Conservation (phyloP, 2,329 filamentous ascomycete genomes). For the Colletotrichum falcatum region DNA sequence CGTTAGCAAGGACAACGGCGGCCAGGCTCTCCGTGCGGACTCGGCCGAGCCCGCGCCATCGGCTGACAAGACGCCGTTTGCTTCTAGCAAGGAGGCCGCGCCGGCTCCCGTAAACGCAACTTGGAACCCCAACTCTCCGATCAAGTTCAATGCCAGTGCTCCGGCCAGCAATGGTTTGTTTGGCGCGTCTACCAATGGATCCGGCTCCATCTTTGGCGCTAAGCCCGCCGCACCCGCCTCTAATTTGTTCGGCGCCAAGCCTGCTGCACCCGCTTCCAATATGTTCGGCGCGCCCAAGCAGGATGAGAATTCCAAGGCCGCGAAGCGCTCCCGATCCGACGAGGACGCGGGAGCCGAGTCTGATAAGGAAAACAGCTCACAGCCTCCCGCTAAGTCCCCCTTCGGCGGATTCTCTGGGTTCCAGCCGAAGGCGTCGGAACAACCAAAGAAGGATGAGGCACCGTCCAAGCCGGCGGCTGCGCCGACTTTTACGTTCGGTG, state of each 20-base stretch:
- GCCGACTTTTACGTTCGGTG: slow-evolving; percentile 40
- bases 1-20: slow-evolving; percentile 62
- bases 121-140: slow-evolving; percentile 63
- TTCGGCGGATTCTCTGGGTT: slow-evolving; percentile 49
- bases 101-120: slow-evolving; percentile 55
- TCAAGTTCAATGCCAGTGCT: slow-evolving; percentile 63
- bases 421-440: slow-evolving; percentile 47
- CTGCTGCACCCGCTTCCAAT: slow-evolving; percentile 48
- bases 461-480: slow-evolving; percentile 30
- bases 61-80: slow-evolving; percentile 52
- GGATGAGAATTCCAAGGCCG: slow-evolving; percentile 44
- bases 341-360: slow-evolving; percentile 54
- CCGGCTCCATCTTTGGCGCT: slow-evolving; percentile 52
- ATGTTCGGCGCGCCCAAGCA: slow-evolving; percentile 53
- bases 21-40: slow-evolving; percentile 60
- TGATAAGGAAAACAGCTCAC: slow-evolving; percentile 58
- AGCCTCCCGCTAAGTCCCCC: slow-evolving; percentile 49
- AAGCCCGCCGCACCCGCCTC: slow-evolving; percentile 50
- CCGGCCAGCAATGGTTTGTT: slow-evolving; percentile 42
- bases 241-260: slow-evolving; percentile 53
- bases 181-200: slow-evolving; percentile 45
- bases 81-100: slow-evolving; percentile 51
- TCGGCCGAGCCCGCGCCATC: slow-evolving; percentile 45
- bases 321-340: slow-evolving; percentile 42
- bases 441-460: slow-evolving; percentile 41